Percentiles rank a stretch among this genome's conserved stretches.
Evolutionary conservation across 106 monocot genomes (phyloP).

Genomic region (Platanthera guangdongensis): DNA sequence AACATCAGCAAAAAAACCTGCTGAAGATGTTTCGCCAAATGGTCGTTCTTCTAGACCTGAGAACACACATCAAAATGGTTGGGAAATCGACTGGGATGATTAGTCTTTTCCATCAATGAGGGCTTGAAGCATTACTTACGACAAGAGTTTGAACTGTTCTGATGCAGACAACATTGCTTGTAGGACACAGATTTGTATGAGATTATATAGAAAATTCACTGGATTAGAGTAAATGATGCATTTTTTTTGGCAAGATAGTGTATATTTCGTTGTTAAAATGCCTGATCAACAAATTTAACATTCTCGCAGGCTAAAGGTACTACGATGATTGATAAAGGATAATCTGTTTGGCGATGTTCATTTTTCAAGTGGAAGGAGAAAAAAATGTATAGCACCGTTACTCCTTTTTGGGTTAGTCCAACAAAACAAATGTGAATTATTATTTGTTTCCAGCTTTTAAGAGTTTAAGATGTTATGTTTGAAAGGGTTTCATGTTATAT

Average conservation of each 20-base stretch:
- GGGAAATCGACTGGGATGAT: conserved; percentile 82
- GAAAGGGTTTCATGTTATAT: neutral
- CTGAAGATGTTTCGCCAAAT: conserved; percentile 21
- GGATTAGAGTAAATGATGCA: neutral
- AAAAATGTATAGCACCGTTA: neutral
- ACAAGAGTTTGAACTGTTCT: neutral
- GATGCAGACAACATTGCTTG: neutral
- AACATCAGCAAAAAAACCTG: conserved; percentile 10
- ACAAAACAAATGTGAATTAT: neutral
- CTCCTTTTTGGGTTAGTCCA: neutral
- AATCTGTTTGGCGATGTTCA: neutral
- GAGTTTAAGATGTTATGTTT: neutral
- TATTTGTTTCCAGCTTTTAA: neutral
- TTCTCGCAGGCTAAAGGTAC: neutral
- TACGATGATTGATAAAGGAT: neutral
- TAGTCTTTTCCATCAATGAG: conserved; percentile 13
- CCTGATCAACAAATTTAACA: neutral
- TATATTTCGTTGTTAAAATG: neutral
- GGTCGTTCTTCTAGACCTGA: conserved; percentile 36
- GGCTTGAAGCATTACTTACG: neutral
- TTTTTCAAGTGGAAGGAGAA: neutral
- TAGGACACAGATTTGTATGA: neutral
- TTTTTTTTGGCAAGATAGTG: neutral
- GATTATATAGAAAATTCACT: neutral
- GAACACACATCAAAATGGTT: conserved; percentile 37